Base-by-base conservation (phyloP, 73 alveolate genomes). In the Durusdinium trenchii region DNA sequence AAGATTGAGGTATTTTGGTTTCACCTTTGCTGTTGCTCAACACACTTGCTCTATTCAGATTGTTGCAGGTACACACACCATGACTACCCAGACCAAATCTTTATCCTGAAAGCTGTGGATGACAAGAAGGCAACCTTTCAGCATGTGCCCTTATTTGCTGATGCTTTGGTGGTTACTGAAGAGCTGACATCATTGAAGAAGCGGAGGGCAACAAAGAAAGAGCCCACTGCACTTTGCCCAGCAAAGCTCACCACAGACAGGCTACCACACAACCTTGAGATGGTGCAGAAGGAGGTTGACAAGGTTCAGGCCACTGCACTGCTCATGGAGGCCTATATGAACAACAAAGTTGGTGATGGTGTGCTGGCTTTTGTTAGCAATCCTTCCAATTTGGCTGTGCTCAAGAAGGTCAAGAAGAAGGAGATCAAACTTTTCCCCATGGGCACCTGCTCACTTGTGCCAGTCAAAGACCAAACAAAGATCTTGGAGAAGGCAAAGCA, bases 171-270 rank as follows among this genome's bases (percentile, higher is more conserved):
- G 47, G 62, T 12, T 18, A 47, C 30, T 38, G 90, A 42, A 20
- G 38, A 3, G 1, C 6, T 47, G 45, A 67, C 7, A 7, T 2
- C 64, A 1, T 30, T 79, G 90, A 45, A 79, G 20, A 14, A 12
- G n/a, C 47, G 90, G 90, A 79, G n/a, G 46, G 69, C 90, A 26
- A 79, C 90, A 16, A 79, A 79, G 69, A 79, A 47, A 28, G 90
- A 79, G 3, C 43, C 1, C 35, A 62, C 45, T 9, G 3, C 45
- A 45, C 90, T 79, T 5, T 79, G 64, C 47, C 47, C 3, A 35
- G 69, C 6, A 30, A 28, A 79, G 6, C 69, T 46, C 9, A 28
- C 62, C 32, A 6, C 9, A 4, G 47, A 45, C 32, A 43, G 62
- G 69, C 69, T 79, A 4, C 69, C 90, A 3, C 67, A 46, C 45